A percentile compares a stretch with the other conserved stretches of the same genome.
phyloP scores from a whole-genome alignment of 371 early-diverging fungal species.

The Circinella umbellata region DNA sequence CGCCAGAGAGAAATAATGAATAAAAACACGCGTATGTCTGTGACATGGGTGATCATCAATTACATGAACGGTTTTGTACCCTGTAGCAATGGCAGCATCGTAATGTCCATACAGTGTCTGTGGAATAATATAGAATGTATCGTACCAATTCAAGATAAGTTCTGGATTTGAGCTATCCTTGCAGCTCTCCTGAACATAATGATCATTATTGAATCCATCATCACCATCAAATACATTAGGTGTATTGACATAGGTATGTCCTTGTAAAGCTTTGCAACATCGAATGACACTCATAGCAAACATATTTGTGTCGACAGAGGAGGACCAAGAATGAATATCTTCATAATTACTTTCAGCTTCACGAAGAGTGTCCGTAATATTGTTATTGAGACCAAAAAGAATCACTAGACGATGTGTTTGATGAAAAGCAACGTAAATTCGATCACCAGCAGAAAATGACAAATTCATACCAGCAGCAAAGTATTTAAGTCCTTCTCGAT shows the following conservation, averaged over 20 bases:
- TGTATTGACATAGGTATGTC: constrained; percentile 31
- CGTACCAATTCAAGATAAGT: constrained; percentile 44
- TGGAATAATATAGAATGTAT: constrained; percentile 42
- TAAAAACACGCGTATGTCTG: constrained; percentile 36
- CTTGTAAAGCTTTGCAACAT: constrained; percentile 46
- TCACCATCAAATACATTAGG: constrained; percentile 46
- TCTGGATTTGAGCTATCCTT: constrained; percentile 32
- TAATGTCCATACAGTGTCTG: constrained; percentile 47
- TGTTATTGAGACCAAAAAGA: constrained; percentile 26
- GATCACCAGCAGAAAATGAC: constrained; percentile 41
- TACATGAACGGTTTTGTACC: constrained; percentile 27
- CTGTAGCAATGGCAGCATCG: constrained; percentile 37
- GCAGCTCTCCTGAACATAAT: constrained; percentile 41
- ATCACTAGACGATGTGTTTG: constrained; percentile 29
- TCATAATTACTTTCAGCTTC: constrained; percentile 42
- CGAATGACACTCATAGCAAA: constrained; percentile 43
- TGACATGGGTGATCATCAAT: constrained; percentile 40
- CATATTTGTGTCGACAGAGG: constrained; percentile 40
- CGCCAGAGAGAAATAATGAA: constrained; percentile 38
- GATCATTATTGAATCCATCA: constrained; percentile 46
- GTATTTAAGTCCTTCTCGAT: constrained; percentile 25
- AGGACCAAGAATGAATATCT: constrained; percentile 43
- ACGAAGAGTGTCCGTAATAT: constrained; percentile 27
- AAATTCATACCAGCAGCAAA: constrained; percentile 17
- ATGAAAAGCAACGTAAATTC: constrained; percentile 41